Evolutionary conservation across 306 rosid species (phyloP), one percentile per base, ranked within the genome.

Genomic region (Gillenia trifoliata): DNA sequence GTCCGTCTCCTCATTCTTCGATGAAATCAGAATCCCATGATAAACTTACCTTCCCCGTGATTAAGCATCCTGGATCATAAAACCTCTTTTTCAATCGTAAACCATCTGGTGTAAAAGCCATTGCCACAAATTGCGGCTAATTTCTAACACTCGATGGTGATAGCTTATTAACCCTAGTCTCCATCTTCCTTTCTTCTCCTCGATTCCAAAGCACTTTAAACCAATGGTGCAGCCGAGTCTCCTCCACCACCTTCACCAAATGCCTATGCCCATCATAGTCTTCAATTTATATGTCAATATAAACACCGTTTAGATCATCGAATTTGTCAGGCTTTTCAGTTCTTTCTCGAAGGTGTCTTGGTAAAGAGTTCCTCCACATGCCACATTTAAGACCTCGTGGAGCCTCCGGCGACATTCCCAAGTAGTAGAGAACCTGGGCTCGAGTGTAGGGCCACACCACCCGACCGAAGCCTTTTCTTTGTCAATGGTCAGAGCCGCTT

Each of bases 11-110:
- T 86, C 98, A 93, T 93, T 66, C 97, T 73, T 52, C 91, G 98
- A 63, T 93, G 97, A 82, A 93, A 93, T 45, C 91, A 97, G 59
- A 93, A 89, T 2, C 97, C 97, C 98, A 93, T 93, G 3, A 93
- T 91, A 29, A 93, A 93, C 83, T 93, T 93, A 1, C 98, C 97
- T 79, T 89, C 96, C 57, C 88, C 91, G 1, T 94, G 97, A 78
- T 88, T 91, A 91, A 80, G 91, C 96, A 83, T 89, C n/a, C 97
- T 0, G 92, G 91, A 30, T 93, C 97, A 73, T 93, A 93, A 76
- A 91, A 91, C 54, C 94, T n/a, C n/a, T n/a, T n/a, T 96, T 87
- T 93, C 96, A 26, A 89, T 78, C n/a, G n/a, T 83, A 93, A 82
- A 64, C 97, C 90, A 88, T 93, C 98, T 2, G 86, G 81, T 0